Evolutionary conservation across 441 rosid species (phyloP).

Genomic region (Dalechampia spathulata): DNA sequence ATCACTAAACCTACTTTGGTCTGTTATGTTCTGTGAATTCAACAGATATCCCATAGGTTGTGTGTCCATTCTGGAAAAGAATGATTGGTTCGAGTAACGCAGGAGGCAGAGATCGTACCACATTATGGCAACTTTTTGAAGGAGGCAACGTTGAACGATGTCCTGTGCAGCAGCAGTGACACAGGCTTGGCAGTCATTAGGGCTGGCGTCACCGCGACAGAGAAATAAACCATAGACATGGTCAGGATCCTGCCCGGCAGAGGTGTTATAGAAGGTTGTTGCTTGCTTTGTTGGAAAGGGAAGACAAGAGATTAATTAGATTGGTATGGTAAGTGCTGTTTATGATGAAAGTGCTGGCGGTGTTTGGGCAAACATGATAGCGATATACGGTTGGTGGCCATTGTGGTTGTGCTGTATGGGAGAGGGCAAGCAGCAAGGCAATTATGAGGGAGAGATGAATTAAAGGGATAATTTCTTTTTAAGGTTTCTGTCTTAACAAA

Average conservation of each 20-base stretch:
- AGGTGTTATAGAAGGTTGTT: neutral
- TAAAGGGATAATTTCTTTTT: no score
- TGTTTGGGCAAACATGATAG: constrained; percentile 12
- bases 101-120: constrained; percentile 38
- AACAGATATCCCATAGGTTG: neutral
- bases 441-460: no score
- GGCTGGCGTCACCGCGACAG: constrained; percentile 13
- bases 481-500: no score
- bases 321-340: constrained; percentile 13
- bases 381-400: constrained; percentile 7
- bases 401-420: constrained; percentile 1
- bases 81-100: constrained; percentile 21
- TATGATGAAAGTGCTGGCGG: constrained; percentile 7
- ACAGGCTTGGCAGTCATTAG: constrained; percentile 19
- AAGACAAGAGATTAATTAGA: constrained; percentile 11
- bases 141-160: constrained; percentile 16
- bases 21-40: constrained; percentile 18
- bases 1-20: neutral
- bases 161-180: constrained; percentile 11
- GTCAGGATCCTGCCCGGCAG: neutral
- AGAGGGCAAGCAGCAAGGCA: constrained; percentile 4
- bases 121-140: constrained; percentile 3
- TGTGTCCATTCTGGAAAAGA: constrained; percentile 1
- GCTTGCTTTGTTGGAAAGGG: constrained; percentile 4
- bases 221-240: constrained; percentile 17